A percentile compares a stretch with the other conserved stretches of the same genome.
Conservation (phyloP, 2,329 filamentous ascomycete genomes). For the Colletotrichum sp. region DNA sequence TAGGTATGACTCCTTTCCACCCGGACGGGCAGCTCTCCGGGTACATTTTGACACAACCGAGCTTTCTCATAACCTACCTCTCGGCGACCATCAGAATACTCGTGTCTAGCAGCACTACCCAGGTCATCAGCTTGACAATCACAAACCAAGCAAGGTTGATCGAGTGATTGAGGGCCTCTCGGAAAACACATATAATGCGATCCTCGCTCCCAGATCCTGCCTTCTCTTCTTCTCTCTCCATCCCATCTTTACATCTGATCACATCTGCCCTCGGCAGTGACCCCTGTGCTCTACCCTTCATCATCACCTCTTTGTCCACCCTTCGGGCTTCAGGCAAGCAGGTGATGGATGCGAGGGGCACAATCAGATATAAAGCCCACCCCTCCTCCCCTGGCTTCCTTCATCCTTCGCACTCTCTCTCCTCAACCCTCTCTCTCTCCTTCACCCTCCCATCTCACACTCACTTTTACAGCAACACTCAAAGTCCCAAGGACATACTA, state of each 20-base stretch:
- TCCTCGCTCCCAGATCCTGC: neutral
- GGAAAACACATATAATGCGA: neutral
- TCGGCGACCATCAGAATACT: neutral
- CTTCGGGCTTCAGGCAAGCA: neutral
- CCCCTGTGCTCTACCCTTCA: neutral
- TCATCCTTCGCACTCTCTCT: neutral
- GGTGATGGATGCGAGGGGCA: neutral
- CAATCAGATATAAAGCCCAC: neutral
- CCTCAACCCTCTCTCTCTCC: neutral
- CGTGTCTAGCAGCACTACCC: neutral
- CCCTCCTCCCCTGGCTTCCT: neutral
- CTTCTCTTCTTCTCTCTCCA: neutral
- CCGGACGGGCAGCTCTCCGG: neutral
- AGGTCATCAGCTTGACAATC: neutral
- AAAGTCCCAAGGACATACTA: neutral
- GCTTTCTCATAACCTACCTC: neutral
- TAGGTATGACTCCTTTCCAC: neutral
- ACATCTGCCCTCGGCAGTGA: neutral
- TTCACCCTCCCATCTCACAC: neutral
- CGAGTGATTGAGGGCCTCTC: neutral
- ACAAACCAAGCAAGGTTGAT: neutral
- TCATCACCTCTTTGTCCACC: neutral
- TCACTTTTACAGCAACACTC: neutral
- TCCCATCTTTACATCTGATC: neutral
- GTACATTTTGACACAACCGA: neutral